Conservation (phyloP, 441 rosid genomes). For the Euphorbia schlechtendalii region DNA sequence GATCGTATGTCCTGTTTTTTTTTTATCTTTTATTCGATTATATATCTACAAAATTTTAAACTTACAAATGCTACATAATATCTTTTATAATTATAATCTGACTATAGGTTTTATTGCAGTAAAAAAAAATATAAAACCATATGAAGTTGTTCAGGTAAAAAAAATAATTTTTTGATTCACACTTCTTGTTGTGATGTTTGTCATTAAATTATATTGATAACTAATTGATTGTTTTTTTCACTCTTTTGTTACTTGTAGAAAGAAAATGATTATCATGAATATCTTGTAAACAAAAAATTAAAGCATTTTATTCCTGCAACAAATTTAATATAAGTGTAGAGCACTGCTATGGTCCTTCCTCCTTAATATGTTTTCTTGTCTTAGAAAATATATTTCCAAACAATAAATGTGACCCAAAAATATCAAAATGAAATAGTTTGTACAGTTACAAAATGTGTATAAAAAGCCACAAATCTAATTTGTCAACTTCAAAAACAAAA, state of each 20-base stretch:
- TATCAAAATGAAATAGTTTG: background rate
- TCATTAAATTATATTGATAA: no score
- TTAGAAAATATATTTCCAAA: no score
- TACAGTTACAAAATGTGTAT: background rate
- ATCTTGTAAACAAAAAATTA: background rate
- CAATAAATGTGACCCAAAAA: background rate
- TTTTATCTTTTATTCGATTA: no score
- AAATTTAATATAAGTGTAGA: background rate
- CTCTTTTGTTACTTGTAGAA: background rate
- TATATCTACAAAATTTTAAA: background rate
- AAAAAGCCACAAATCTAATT: background rate
- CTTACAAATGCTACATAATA: background rate
- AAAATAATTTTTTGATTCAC: background rate
- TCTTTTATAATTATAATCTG: background rate
- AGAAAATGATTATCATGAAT: background rate
- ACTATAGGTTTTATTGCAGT: no score
- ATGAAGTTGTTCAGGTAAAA: no score
- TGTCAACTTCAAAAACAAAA: background rate
- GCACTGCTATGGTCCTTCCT: background rate
- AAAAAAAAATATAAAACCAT: no score
- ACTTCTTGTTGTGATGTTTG: background rate
- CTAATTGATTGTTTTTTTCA: background rate
- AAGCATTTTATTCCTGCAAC: no score
- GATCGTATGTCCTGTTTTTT: background rate
- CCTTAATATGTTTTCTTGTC: background rate